phyloP scores from a whole-genome alignment of 2,329 filamentous ascomycete genomes.

The Aspergillus fumigatiaffinis region DNA sequence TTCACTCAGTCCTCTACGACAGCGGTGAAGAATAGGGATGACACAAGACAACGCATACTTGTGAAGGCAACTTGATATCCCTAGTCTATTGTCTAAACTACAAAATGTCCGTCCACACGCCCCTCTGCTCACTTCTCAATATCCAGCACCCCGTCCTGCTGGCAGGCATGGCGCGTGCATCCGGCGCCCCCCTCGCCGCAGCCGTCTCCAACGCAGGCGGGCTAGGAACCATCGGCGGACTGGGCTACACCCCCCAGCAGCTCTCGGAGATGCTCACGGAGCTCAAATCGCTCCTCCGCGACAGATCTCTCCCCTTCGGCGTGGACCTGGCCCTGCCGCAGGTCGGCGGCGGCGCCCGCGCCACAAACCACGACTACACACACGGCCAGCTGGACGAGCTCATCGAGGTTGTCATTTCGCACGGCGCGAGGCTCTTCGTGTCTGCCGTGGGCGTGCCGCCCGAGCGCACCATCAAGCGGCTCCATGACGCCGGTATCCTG shows the following conservation, averaged over 20 bases:
- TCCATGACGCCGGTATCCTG: slow-evolving; percentile 76
- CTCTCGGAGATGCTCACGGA: slow-evolving; percentile 79
- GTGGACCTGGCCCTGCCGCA: slow-evolving; percentile 90
- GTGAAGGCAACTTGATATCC: not conserved
- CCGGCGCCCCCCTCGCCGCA: slow-evolving; percentile 71
- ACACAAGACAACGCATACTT: not conserved
- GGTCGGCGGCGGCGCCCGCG: slow-evolving; percentile 75
- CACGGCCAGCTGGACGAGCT: slow-evolving; percentile 82
- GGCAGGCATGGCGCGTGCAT: slow-evolving; percentile 88
- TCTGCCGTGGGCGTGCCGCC: slow-evolving; percentile 86
- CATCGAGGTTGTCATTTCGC: slow-evolving; percentile 78
- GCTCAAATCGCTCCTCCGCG: slow-evolving; percentile 69
- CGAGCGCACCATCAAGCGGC: slow-evolving; percentile 62
- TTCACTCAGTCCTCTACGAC: not conserved
- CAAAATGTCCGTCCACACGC: slow-evolving; percentile 62
- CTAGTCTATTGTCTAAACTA: not conserved
- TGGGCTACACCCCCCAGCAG: slow-evolving; percentile 69
- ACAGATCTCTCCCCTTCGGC: slow-evolving; percentile 74
- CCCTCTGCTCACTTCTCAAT: slow-evolving; percentile 71
- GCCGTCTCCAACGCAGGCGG: slow-evolving; percentile 87
- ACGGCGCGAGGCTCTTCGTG: slow-evolving; percentile 82
- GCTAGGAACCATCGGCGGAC: slow-evolving; percentile 60
- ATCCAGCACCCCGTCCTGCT: slow-evolving; percentile 89
- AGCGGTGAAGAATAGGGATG: not conserved
- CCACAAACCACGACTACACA: slow-evolving; percentile 96